Conservation (phyloP, 2,329 filamentous ascomycete genomes). For the Massarina eburnea region DNA sequence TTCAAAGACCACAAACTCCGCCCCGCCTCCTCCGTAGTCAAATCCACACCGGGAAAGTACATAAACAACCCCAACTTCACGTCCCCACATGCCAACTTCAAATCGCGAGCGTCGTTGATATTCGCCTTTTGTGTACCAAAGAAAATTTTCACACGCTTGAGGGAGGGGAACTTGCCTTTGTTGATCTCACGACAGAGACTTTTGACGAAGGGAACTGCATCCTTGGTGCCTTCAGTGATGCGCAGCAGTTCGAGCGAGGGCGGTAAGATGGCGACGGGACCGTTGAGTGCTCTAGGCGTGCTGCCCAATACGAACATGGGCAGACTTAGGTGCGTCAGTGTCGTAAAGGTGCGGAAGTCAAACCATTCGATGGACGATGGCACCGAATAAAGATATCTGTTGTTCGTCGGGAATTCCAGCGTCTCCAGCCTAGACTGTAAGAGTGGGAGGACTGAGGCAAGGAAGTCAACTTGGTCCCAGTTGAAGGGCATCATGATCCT, state of each 20-base stretch:
- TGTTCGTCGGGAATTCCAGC: conserved; percentile 14
- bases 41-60: not conserved
- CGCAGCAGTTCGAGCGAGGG: conserved; percentile 12
- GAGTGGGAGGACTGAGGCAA: not conserved
- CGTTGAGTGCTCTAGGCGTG: not conserved
- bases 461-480: conserved; percentile 4
- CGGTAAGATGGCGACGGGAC: conserved; percentile 13
- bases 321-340: conserved; percentile 11
- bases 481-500: not conserved
- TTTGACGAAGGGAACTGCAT: conserved; percentile 8
- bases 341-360: conserved; percentile 11
- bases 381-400: conserved; percentile 5
- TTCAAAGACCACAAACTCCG: conserved; percentile 1
- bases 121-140: not conserved
- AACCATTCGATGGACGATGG: not conserved
- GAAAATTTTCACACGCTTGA: conserved; percentile 16
- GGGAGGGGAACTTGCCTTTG: not conserved
- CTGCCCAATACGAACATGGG: conserved; percentile 14
- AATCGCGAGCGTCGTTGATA: not conserved
- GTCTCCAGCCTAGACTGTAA: conserved; percentile 4
- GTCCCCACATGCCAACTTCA: not conserved
- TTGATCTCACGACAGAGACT: conserved; percentile 12
- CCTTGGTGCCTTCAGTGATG: conserved; percentile 14
- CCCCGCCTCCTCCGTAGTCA: not conserved
- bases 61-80: not conserved